These are phyloP conservation scores for Mycena rebaudengoi DNA, from an alignment of 768 basidiomycete species.

Conservation along the genomic window DNA sequence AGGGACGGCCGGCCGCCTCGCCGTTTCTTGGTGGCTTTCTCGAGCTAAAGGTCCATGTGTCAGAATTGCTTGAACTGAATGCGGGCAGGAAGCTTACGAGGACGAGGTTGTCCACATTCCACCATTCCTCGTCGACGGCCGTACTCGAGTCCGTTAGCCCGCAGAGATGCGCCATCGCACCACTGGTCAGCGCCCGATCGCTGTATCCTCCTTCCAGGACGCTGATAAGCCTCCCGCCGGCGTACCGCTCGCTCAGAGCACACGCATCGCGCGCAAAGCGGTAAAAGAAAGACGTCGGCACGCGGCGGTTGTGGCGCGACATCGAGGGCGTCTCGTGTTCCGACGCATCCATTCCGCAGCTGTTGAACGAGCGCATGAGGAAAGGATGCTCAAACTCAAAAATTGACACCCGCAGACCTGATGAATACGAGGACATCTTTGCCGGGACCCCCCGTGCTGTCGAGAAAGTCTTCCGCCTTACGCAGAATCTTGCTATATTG, in stretches of 20 bases:
- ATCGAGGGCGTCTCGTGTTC: slow-evolving; percentile 92
- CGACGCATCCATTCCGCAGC: slow-evolving; percentile 94
- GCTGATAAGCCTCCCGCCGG: slow-evolving; percentile 78
- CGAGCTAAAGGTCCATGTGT: slow-evolving; percentile 53
- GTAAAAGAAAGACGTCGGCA: slow-evolving; percentile 86
- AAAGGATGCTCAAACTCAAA: background rate
- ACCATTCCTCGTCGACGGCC: slow-evolving; percentile 58
- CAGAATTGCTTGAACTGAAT: background rate
- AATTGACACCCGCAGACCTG: slow-evolving; percentile 59
- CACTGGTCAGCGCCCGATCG: slow-evolving; percentile 87
- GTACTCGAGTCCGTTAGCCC: slow-evolving; percentile 70
- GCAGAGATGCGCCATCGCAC: slow-evolving; percentile 80
- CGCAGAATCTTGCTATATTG: slow-evolving; percentile 69
- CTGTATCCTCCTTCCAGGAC: slow-evolving; percentile 97
- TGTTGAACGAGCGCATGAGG: slow-evolving; percentile 36
- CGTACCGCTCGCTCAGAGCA: slow-evolving; percentile 68
- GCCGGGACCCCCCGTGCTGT: slow-evolving; percentile 67
- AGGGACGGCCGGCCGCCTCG: slow-evolving; percentile 58
- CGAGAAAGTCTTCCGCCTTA: slow-evolving; percentile 76
- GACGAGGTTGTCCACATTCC: slow-evolving; percentile 65
- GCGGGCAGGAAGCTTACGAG: slow-evolving; percentile 51
- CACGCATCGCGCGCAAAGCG: slow-evolving; percentile 81
- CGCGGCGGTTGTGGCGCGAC: slow-evolving; percentile 91
- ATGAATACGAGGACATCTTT: slow-evolving; percentile 87
- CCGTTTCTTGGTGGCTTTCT: slow-evolving; percentile 69